Evolutionary conservation across 2,329 filamentous ascomycete species (phyloP), one percentile per base, ranked within the genome.

Genomic region (Immersiporthe knoxdaviesiana): DNA sequence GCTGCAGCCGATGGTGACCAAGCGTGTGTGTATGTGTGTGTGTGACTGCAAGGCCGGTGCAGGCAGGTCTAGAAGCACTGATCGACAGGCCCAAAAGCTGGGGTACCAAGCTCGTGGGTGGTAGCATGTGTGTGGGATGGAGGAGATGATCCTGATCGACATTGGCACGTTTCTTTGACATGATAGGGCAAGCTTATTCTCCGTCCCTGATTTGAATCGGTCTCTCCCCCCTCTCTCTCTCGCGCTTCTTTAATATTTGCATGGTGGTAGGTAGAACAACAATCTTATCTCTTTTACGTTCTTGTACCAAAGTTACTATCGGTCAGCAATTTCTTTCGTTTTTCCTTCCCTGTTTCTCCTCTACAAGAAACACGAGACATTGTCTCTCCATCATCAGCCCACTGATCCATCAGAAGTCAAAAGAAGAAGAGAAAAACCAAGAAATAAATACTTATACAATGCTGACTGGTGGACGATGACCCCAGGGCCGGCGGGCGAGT

Each of bases 31-130:
- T 30, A 6, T 8, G 35, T 18, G 12, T 39, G 37, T 39, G 37
- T 39, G 11, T 39, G 37, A 14, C 10, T 59, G 14, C 6, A 21
- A 3, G 47, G 10, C 32, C 39, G 10, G 24, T 39, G 47, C 47
- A 41, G 37, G 37, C 37, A 39, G 65, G 68, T 65, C 68, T 68
- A 68, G 68, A 70, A 68, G 54, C 30, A 68, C 8, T 12, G 68
- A 70, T 70, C 68, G 68, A 58, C 68, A 39, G 65, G 24, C 24
- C 24, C 16, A 41, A 12, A 37, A 41, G 16, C 37, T 18, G 27
- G 61, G 61, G 41, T 11, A 12, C 41, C 18, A 27, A 32, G 61
- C 27, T 47, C 61, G 61, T n/a, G 41, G 24, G 52, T n/a, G n/a
- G n/a, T n/a, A n/a, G 24, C n/a, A 54, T 54, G 50, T 35, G 54